A percentile compares a stretch with the other conserved stretches of the same genome.
Evolutionary conservation across 768 basidiomycete genomes (phyloP).

Genomic region (Cyclocybe aegerita): DNA sequence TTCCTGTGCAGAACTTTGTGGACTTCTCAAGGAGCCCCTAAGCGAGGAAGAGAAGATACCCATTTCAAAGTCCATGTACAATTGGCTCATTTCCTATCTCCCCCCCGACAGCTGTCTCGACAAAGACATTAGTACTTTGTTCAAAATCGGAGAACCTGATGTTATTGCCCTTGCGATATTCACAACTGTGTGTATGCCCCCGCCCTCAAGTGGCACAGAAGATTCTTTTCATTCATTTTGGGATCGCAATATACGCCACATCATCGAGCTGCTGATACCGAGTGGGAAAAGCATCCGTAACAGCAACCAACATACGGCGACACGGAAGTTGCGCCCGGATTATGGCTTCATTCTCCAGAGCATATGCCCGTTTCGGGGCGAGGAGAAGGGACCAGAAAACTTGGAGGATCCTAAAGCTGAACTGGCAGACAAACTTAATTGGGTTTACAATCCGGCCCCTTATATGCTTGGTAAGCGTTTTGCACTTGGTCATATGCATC

Average conservation of each 20-base stretch:
- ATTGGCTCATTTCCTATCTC: too few relatives aligned
- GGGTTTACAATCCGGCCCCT: conserved; percentile 22
- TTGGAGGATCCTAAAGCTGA: conserved; percentile 16
- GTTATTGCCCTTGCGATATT: too few relatives aligned
- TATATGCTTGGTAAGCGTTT: conserved; percentile 20
- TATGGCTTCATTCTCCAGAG: conserved; percentile 16
- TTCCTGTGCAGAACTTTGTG: too few relatives aligned
- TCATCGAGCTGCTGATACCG: conserved; percentile 19
- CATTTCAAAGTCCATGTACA: too few relatives aligned
- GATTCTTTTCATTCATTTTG: conserved; percentile 16
- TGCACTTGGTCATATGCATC: conserved; percentile 41
- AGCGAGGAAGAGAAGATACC: too few relatives aligned
- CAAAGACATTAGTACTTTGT: too few relatives aligned
- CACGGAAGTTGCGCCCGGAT: conserved; percentile 16
- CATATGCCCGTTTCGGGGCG: conserved; percentile 22
- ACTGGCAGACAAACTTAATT: conserved; percentile 16
- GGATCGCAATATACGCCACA: conserved; percentile 22
- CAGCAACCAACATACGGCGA: conserved; percentile 14
- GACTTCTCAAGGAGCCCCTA: too few relatives aligned
- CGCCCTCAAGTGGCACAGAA: conserved; percentile 5
- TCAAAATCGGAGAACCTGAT: too few relatives aligned
- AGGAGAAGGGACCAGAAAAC: conserved; percentile 17
- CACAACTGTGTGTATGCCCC: too few relatives aligned
- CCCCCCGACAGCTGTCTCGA: too few relatives aligned
- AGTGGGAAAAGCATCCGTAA: conserved; percentile 18